Evolutionary conservation across 805 yeast genomes (phyloP).

Genomic region (Kodamaea restingae): DNA sequence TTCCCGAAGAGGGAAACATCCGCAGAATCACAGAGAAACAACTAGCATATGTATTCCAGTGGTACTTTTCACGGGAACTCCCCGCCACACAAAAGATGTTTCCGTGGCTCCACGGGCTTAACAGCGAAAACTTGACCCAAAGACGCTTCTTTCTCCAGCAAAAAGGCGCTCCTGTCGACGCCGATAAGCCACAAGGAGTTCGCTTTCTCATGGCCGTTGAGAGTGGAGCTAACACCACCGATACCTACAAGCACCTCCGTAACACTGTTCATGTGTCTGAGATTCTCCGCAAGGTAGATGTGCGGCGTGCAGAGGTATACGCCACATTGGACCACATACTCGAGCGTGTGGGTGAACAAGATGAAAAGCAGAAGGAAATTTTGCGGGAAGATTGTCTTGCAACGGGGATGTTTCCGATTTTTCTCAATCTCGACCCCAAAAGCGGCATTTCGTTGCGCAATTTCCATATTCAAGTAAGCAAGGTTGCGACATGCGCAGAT

Average conservation of each 20-base stretch:
- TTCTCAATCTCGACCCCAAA: constrained; percentile 61
- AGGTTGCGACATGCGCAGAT: constrained; percentile 69
- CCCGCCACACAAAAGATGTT: constrained; percentile 71
- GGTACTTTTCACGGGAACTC: constrained; percentile 37
- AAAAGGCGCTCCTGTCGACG: constrained; percentile 9
- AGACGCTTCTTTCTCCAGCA: constrained; percentile 40
- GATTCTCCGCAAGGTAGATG: constrained; percentile 47
- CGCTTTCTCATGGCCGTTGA: constrained; percentile 38
- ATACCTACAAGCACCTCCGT: constrained; percentile 26
- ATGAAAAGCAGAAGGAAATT: constrained; percentile 23
- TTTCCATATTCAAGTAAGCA: constrained; percentile 83
- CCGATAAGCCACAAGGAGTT: constrained; percentile 24
- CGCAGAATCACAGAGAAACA: constrained; percentile 8
- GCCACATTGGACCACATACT: constrained; percentile 19
- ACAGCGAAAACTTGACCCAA: constrained; percentile 53
- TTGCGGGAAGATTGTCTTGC: constrained; percentile 41
- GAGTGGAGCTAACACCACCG: neutral
- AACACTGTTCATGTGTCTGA: constrained; percentile 55
- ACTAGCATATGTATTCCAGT: constrained; percentile 23
- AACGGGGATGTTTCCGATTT: constrained; percentile 47
- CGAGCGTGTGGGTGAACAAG: constrained; percentile 14
- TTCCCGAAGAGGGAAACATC: neutral
- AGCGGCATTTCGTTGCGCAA: constrained; percentile 75
- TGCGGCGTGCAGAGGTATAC: constrained; percentile 34
- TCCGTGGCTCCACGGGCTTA: constrained; percentile 89